Percentiles rank a stretch among this genome's conserved stretches.
phyloP scores from a whole-genome alignment of 2,329 filamentous ascomycete species.

The Samsoniella hepiali region DNA sequence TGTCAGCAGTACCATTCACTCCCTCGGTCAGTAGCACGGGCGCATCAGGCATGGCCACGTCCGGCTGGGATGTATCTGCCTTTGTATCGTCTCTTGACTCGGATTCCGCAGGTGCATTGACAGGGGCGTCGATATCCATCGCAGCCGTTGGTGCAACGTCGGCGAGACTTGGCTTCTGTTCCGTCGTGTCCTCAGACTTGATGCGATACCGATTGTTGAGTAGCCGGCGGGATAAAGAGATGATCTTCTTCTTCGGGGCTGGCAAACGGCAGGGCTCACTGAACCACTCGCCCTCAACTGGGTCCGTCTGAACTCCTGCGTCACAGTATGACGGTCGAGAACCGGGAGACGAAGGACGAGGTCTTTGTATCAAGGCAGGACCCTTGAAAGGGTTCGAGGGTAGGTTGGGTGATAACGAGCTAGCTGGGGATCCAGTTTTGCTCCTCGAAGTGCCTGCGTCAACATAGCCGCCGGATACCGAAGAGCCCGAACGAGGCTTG shows the following conservation, averaged over 20 bases:
- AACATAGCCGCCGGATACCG: conserved; percentile 41
- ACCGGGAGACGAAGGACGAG: conserved; percentile 38
- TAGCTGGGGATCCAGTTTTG: conserved; percentile 51
- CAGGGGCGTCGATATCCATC: conserved; percentile 25
- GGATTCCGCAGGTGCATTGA: conserved; percentile 38
- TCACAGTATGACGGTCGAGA: conserved; percentile 48
- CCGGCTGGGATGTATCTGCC: conserved; percentile 6
- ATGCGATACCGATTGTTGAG: conserved; percentile 47
- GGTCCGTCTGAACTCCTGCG: conserved; percentile 53
- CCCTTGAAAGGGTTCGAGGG: conserved; percentile 26
- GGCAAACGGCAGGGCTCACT: conserved; percentile 36
- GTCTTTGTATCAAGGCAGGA: conserved; percentile 22
- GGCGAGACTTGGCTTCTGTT: conserved; percentile 27
- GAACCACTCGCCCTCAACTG: conserved; percentile 52
- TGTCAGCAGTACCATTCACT: conserved; percentile 21
- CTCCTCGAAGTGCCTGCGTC: conserved; percentile 53
- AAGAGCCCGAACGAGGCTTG: conserved; percentile 39
- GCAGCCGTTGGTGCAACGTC: conserved; percentile 16
- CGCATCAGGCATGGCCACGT: conserved; percentile 9
- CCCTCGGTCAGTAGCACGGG: neutral
- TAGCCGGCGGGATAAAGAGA: conserved; percentile 52
- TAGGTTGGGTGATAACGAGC: conserved; percentile 38
- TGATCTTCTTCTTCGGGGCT: conserved; percentile 45
- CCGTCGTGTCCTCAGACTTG: conserved; percentile 39
- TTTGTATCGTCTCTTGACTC: neutral